These are phyloP conservation scores for Daldinia loculata DNA, from an alignment of 495 filamentous ascomycete species.

Conservation along the genomic window DNA sequence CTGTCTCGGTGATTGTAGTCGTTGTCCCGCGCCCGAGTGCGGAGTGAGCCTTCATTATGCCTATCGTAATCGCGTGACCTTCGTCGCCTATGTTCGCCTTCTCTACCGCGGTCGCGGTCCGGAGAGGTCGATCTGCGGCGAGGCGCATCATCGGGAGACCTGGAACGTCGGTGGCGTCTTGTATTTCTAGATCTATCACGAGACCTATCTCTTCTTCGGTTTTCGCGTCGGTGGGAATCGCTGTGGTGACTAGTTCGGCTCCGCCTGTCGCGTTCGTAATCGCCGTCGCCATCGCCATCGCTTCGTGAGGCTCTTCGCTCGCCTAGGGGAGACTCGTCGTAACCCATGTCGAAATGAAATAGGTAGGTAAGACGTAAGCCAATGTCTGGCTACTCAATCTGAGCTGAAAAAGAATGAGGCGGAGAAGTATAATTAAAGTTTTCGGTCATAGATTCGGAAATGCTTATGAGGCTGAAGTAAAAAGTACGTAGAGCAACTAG, in stretches of 20 bases:
- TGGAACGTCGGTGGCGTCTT: constrained; percentile 48
- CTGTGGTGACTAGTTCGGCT: constrained; percentile 35
- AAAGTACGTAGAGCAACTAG: too few relatives aligned
- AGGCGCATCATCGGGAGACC: constrained; percentile 46
- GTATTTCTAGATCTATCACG: constrained; percentile 44
- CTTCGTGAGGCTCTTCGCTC: constrained; percentile 30
- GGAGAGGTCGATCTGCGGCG: constrained; percentile 47
- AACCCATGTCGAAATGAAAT: constrained; percentile 20
- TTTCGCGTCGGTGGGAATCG: constrained; percentile 32
- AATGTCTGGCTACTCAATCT: neutral
- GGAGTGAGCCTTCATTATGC: constrained; percentile 26
- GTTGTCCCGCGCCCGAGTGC: constrained; percentile 30
- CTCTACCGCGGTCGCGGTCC: constrained; percentile 35
- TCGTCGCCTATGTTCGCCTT: constrained; percentile 27
- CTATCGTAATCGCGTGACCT: constrained; percentile 38
- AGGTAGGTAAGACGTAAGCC: neutral
- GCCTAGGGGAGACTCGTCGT: constrained; percentile 21
- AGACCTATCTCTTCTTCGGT: constrained; percentile 36
- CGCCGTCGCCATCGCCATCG: constrained; percentile 33
- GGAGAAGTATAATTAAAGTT: constrained; percentile 7
- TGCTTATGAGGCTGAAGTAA: constrained; percentile 29
- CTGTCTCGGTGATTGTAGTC: constrained; percentile 34
- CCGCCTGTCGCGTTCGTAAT: constrained; percentile 34
- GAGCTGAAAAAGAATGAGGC: constrained; percentile 24
- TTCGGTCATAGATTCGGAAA: constrained; percentile 31